Conservation (phyloP, 257 asterid species). For the Solanum appendiculatum region DNA sequence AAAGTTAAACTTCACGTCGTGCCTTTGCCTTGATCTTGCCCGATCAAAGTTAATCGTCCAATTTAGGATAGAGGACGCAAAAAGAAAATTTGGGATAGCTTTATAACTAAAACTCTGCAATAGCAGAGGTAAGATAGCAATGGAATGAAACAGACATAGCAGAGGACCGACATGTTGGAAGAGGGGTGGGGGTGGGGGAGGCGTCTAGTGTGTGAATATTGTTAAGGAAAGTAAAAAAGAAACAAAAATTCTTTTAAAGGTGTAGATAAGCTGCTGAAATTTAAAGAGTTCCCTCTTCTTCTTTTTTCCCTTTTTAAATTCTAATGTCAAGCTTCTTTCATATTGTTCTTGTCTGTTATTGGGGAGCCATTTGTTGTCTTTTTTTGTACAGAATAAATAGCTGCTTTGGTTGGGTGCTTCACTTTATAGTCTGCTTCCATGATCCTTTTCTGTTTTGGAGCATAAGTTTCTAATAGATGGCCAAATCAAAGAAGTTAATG, state of each 20-base stretch:
- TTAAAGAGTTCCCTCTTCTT: neutral
- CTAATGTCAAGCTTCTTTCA: neutral
- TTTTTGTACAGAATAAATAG: neutral
- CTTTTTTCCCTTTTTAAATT: neutral
- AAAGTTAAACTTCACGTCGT: neutral
- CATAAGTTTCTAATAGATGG: neutral
- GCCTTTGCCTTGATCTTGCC: neutral
- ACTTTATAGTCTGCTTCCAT: neutral
- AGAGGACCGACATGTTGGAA: neutral
- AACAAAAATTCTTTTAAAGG: neutral
- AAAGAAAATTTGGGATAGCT: neutral
- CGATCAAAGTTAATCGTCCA: neutral
- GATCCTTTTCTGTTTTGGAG: neutral
- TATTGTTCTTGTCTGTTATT: neutral
- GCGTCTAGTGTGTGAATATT: neutral
- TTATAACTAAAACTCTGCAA: neutral
- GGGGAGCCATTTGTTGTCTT: neutral
- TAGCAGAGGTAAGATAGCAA: neutral
- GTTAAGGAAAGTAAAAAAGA: neutral
- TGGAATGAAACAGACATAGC: neutral
- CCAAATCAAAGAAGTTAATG: conserved; percentile 3
- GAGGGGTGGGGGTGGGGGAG: neutral
- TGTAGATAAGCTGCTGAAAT: neutral
- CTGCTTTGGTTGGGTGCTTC: neutral
- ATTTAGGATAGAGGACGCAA: neutral